These are phyloP conservation scores for Biscogniauxia sp. DNA, from an alignment of 2,329 filamentous ascomycete species.

Conservation along the genomic window DNA sequence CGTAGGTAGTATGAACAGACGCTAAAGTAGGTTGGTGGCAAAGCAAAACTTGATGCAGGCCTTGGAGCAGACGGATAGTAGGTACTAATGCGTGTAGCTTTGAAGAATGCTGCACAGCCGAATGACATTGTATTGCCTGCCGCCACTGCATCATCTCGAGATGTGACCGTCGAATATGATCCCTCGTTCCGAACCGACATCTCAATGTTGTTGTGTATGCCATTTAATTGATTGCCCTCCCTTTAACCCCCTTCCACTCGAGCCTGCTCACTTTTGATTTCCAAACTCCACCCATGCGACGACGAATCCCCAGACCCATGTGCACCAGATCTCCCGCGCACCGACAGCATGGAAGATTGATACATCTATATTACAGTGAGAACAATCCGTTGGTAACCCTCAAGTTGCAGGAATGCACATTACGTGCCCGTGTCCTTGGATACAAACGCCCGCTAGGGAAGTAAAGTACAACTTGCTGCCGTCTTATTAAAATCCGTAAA, in stretches of 20 bases:
- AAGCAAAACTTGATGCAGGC: too few relatives aligned
- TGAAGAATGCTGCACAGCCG: not conserved
- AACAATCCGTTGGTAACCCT: not conserved
- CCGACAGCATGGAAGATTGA: not conserved
- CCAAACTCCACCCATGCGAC: slow-evolving; percentile 22
- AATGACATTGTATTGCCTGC: not conserved
- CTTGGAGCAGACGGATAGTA: too few relatives aligned
- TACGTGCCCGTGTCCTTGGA: not conserved
- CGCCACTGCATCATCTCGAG: not conserved
- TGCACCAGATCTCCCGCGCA: slow-evolving; percentile 6
- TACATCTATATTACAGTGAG: slow-evolving; percentile 13
- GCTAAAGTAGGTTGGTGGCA: not conserved
- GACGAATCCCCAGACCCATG: slow-evolving; percentile 1
- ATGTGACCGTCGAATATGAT: not conserved
- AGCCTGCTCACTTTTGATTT: slow-evolving; percentile 17
- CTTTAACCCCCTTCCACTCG: slow-evolving; percentile 1
- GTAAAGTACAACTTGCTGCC: slow-evolving; percentile 3
- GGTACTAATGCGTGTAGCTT: not conserved
- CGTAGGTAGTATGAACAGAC: too few relatives aligned
- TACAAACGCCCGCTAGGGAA: slow-evolving; percentile 2
- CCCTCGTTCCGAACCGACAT: too few relatives aligned
- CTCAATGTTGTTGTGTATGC: not conserved
- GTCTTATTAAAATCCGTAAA: slow-evolving; percentile 12
- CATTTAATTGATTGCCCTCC: not conserved
- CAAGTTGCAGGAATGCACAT: slow-evolving; percentile 3